Conservation (phyloP, 169 alveolate genomes). For the Babesia ovis region DNA sequence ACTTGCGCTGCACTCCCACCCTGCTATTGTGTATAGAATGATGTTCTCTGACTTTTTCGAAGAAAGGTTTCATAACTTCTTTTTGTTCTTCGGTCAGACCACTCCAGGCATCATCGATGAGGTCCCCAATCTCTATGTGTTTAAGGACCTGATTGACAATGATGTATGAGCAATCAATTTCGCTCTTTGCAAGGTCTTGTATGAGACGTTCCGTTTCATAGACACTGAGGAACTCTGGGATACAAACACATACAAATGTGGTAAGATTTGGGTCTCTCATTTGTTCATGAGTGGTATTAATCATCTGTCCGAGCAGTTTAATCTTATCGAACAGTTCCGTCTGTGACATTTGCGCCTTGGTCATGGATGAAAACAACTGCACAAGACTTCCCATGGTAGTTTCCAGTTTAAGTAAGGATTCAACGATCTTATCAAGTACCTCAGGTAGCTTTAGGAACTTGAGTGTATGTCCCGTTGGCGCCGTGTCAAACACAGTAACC, state of each 20-base stretch:
- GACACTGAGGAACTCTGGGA: slow-evolving; percentile 97
- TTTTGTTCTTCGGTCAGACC: slow-evolving; percentile 32
- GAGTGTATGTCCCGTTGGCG: slow-evolving; percentile 99
- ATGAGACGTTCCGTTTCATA: slow-evolving; percentile 98
- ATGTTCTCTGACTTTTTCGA: slow-evolving; percentile 59
- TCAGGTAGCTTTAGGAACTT: slow-evolving; percentile 95
- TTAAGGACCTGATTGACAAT: slow-evolving; percentile 95
- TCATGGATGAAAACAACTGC: slow-evolving; percentile 51
- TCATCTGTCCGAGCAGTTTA: slow-evolving; percentile 20
- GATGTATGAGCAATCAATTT: slow-evolving; percentile 94
- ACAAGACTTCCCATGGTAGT: slow-evolving; percentile 69
- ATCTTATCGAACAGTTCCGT: slow-evolving; percentile 57
- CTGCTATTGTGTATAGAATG: slow-evolving; percentile 71
- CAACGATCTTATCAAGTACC: slow-evolving; percentile 91
- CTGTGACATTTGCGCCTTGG: slow-evolving; percentile 34
- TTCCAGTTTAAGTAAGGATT: slow-evolving; percentile 86
- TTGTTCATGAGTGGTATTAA: slow-evolving; percentile 61
- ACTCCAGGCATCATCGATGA: slow-evolving; percentile 34
- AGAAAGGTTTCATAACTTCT: slow-evolving; percentile 11
- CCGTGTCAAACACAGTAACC: slow-evolving; percentile 97
- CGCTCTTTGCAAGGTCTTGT: slow-evolving; percentile 92
- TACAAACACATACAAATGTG: slow-evolving; percentile 98
- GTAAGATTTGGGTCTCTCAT: slow-evolving; percentile 78
- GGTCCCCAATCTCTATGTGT: slow-evolving; percentile 30
- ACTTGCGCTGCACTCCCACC: slow-evolving; percentile 93